Conservation (phyloP, 176 grass and related monocot genomes). For the Microstegium vimineum region DNA sequence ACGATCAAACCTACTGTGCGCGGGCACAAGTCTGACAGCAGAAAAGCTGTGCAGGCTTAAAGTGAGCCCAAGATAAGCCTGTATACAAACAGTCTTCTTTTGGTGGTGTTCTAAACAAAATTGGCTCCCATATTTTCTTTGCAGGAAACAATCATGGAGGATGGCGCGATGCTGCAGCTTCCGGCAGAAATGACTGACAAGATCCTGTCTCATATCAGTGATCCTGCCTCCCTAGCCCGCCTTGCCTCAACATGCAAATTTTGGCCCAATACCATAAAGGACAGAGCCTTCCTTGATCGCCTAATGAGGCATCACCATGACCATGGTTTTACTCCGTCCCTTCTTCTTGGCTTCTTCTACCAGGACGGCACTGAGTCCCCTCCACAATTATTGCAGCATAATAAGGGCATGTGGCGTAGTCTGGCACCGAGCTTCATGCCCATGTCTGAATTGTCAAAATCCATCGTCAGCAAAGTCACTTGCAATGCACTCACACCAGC, state of each 20-base stretch:
- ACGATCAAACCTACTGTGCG: background rate
- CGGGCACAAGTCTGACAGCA: background rate
- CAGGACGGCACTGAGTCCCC: background rate
- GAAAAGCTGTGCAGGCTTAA: background rate
- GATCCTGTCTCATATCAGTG: slow-evolving; percentile 14
- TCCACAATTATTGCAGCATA: background rate
- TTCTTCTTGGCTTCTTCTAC: slow-evolving; percentile 33
- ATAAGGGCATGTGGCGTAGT: background rate
- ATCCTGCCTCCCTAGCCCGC: slow-evolving; percentile 11
- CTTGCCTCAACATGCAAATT: slow-evolving; percentile 20
- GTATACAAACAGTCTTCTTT: background rate
- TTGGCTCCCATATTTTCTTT: background rate
- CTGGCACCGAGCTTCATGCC: slow-evolving; percentile 16
- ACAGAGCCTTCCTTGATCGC: background rate
- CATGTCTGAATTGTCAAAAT: background rate
- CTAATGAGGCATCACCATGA: background rate
- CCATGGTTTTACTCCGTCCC: slow-evolving; percentile 30
- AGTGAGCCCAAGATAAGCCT: background rate
- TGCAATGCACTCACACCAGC: background rate
- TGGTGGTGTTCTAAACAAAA: background rate
- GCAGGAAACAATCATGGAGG: slow-evolving; percentile 15
- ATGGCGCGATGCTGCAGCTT: background rate
- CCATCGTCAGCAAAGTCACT: background rate
- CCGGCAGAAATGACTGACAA: slow-evolving; percentile 26
- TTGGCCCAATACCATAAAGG: slow-evolving; percentile 18